Conservation (phyloP, 441 rosid species). For the Corymbia citriodora region DNA sequence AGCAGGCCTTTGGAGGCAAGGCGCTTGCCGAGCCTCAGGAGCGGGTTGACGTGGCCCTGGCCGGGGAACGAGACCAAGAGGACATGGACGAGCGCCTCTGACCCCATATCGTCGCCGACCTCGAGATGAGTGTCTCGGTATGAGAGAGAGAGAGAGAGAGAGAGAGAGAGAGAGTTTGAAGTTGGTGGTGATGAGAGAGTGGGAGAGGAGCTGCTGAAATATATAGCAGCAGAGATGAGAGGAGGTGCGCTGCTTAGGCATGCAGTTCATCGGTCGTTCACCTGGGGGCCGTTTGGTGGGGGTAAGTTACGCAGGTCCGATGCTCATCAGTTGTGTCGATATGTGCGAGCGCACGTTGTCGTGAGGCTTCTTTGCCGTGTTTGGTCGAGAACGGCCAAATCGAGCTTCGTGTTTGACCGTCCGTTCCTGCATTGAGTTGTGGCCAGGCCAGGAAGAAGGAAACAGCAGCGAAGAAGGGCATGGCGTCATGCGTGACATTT, state of each 20-base stretch:
- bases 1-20: constrained; percentile 24
- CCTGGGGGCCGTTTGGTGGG: not conserved
- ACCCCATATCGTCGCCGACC: not conserved
- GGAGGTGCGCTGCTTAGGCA: not conserved
- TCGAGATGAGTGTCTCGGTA: not conserved
- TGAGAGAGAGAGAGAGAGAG: not conserved
- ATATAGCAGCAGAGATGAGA: not conserved
- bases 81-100: constrained; percentile 15
- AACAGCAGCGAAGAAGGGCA: not conserved
- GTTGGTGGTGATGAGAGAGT: not conserved
- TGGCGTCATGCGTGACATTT: not conserved
- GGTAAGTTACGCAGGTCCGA: not conserved
- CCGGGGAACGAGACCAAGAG: constrained; percentile 35
- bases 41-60: constrained; percentile 49
- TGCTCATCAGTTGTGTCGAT: not conserved
- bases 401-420: not conserved
- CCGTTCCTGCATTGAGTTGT: not conserved
- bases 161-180: not conserved
- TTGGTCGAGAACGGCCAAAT: not conserved
- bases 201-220: not conserved
- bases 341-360: not conserved
- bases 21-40: constrained; percentile 37
- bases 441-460: not conserved
- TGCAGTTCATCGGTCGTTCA: not conserved
- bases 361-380: not conserved